Evolutionary conservation across 139 green algal genomes (phyloP).

Genomic region (Spirogloea muscicola): DNA sequence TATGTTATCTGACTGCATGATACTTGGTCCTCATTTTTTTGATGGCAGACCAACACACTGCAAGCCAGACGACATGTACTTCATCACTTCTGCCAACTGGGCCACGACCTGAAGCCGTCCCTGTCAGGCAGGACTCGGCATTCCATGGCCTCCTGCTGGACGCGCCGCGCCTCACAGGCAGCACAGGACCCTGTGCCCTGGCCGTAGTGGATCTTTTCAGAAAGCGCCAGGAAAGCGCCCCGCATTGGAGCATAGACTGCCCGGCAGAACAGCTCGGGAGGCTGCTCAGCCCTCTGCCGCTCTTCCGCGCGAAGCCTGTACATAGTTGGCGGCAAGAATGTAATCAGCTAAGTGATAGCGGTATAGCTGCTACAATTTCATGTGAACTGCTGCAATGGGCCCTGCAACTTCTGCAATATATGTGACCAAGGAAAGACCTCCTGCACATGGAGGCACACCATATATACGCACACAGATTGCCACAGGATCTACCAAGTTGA

Average conservation of each 20-base stretch:
- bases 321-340: too few species aligned
- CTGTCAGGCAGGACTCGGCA: too few species aligned
- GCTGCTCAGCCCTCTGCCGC: background rate
- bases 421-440: background rate
- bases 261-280: conserved; percentile 67
- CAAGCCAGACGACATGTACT: too few species aligned
- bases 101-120: background rate
- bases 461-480: background rate
- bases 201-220: conserved; percentile 37
- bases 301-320: conserved; percentile 23
- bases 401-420: background rate
- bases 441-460: background rate
- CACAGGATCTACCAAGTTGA: background rate
- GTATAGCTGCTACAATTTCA: conserved; percentile 23
- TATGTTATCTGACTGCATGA: too few species aligned
- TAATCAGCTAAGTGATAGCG: too few species aligned
- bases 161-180: conserved; percentile 43
- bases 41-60: too few species aligned
- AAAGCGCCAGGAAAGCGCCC: conserved; percentile 80
- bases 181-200: conserved; percentile 11
- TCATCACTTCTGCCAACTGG: too few species aligned
- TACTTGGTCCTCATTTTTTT: too few species aligned
- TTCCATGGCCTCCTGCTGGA: conserved; percentile 8
- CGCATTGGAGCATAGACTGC: conserved; percentile 71
- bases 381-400: background rate